A percentile compares a stretch with the other conserved stretches of the same genome.
phyloP scores from a whole-genome alignment of 192 early-diverging fungal genomes.

The Entomortierella parvispora region DNA sequence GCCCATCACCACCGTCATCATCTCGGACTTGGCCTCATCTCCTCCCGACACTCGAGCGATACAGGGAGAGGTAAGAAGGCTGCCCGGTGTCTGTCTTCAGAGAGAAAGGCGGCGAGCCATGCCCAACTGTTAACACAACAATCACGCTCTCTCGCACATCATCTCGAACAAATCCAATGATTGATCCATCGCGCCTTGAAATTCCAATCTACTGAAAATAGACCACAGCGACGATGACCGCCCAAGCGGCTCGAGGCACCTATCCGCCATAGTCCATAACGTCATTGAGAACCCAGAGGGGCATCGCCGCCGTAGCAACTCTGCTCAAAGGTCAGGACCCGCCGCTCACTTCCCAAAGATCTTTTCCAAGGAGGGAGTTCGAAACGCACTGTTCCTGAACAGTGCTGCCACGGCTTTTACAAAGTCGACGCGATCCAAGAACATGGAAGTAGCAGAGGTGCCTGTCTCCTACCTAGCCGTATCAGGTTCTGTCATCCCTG shows the following conservation, averaged over 20 bases:
- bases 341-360: slow-evolving; percentile 31
- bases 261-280: slow-evolving; percentile 13
- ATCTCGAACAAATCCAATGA: no score
- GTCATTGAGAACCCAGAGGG: slow-evolving; percentile 7
- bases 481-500: slow-evolving; percentile 33
- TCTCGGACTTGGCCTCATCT: not conserved
- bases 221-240: no score
- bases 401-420: slow-evolving; percentile 39
- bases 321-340: not conserved
- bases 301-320: not conserved
- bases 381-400: slow-evolving; percentile 27
- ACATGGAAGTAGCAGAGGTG: not conserved
- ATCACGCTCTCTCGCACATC: no score
- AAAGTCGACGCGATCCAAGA: slow-evolving; percentile 13
- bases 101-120: not conserved
- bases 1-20: not conserved
- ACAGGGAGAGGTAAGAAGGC: not conserved
- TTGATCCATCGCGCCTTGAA: no score
- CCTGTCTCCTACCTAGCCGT: slow-evolving; percentile 11
- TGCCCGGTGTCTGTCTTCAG: not conserved
- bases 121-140: no score
- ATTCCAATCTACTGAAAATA: no score
- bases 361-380: slow-evolving; percentile 33
- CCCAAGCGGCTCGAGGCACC: not conserved
- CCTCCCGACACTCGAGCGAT: not conserved